Base-by-base conservation (phyloP, 1,284 basidiomycete genomes). In the Athelia sp. region DNA sequence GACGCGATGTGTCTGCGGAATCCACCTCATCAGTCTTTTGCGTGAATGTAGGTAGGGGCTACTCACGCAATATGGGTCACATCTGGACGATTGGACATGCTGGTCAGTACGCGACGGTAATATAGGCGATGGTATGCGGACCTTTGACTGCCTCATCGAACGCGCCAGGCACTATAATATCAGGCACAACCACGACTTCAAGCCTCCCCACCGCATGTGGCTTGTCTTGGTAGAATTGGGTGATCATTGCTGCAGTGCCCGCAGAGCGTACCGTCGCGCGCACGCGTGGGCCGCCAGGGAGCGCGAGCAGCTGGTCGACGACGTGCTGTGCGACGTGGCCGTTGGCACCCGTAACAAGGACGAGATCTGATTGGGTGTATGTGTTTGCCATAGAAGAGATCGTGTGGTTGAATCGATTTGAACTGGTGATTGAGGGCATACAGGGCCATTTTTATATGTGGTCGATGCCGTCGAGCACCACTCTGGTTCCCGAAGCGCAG, bases 141-240 rank as follows among this genome's bases (percentile, higher is more conserved):
- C 43, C 43, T 26, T 44, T 44, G 43, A 44, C 43, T 10, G 43
- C 43, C 4, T 44, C 43, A 26, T 44, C 43, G 23, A 44, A 44
- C 8, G 43, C 43, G 18, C 43, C 43, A 6, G 18, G 15, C 6
- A 18, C 22, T 8, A 44, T 21, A 26, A 44, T 44, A 26, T 44
- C 43, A 10, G 43, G 43, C 10, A 44, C 43, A 4, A 44, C 43
- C 9, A 44, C 43, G 18, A 44, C 15, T 21, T 44, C 10, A 4
- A 44, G 43, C 19, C 23, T 40, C 8, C n/a, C 19, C n/a, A 8
- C n/a, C 43, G 18, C 43, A n/a, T n/a, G 15, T 9, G 4, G 6
- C 22, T 26, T 44, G 18, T 26, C 24, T 26, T 44, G 10, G 23
- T 44, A 44, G 23, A 44, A 44, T 4, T 21, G 4, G 4, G 43